A percentile compares a stretch with the other conserved stretches of the same genome.
Evolutionary conservation across 495 filamentous ascomycete species (phyloP).

Genomic region (Bombardia bombarda): DNA sequence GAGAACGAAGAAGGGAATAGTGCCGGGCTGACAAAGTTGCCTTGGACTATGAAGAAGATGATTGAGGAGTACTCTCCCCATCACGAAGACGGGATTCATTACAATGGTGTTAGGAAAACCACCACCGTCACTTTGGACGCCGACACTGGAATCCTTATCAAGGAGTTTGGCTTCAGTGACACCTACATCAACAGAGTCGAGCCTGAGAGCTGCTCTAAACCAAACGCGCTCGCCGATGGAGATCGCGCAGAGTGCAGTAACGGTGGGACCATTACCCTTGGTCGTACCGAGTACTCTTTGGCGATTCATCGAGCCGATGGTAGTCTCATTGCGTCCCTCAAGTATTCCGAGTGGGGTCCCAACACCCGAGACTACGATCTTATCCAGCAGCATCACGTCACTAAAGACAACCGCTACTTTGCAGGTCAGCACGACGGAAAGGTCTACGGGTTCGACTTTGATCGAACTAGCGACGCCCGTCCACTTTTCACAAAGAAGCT

Average conservation of each 20-base stretch:
- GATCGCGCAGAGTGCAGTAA: conserved; percentile 65
- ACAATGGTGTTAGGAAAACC: conserved; percentile 85
- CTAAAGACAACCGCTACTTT: conserved; percentile 83
- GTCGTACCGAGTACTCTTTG: conserved; percentile 81
- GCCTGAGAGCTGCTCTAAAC: conserved; percentile 47
- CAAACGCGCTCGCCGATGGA: conserved; percentile 53
- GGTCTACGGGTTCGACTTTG: conserved; percentile 71
- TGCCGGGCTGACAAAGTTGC: conserved; percentile 69
- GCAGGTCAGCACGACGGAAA: conserved; percentile 82
- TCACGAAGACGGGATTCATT: conserved; percentile 66
- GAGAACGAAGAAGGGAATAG: too few species aligned
- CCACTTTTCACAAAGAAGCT: conserved; percentile 55
- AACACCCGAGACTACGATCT: conserved; percentile 90
- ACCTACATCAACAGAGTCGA: conserved; percentile 37
- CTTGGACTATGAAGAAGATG: conserved; percentile 75
- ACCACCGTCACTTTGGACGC: conserved; percentile 84
- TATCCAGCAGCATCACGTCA: conserved; percentile 64
- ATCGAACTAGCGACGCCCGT: conserved; percentile 25
- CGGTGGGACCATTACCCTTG: conserved; percentile 66
- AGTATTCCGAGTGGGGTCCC: conserved; percentile 89
- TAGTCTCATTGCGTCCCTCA: conserved; percentile 78
- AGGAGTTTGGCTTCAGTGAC: conserved; percentile 39
- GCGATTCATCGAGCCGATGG: conserved; percentile 70
- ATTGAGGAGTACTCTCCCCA: conserved; percentile 64
- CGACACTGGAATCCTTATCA: conserved; percentile 62